phyloP scores from a whole-genome alignment of 23 red algal species.

The Gracilariopsis chorda region DNA sequence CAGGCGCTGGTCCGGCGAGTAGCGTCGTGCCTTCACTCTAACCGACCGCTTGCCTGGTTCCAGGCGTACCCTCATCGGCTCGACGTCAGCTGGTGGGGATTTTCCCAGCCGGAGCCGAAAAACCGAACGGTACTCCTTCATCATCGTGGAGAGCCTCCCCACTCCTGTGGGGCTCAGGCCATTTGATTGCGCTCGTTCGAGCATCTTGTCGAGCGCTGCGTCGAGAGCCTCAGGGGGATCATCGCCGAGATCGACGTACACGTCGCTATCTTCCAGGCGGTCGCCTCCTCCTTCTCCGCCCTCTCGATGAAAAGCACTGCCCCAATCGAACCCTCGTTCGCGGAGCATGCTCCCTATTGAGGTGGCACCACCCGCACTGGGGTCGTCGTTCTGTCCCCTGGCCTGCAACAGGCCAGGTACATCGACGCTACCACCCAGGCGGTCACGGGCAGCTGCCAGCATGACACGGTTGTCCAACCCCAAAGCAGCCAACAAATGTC shows the following conservation, averaged over 20 bases:
- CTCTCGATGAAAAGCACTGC: neutral
- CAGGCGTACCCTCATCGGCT: neutral
- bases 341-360: no score
- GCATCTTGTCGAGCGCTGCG: neutral
- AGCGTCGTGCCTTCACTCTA: neutral
- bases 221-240: neutral
- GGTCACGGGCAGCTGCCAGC: neutral
- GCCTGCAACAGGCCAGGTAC: neutral
- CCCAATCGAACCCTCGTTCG: no score
- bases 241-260: conserved; percentile 6
- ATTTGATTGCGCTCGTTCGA: neutral
- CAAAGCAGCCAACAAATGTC: neutral
- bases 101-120: neutral
- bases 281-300: neutral
- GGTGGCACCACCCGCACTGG: no score
- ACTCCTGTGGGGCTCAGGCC: neutral
- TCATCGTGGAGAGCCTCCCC: neutral
- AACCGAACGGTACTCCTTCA: neutral
- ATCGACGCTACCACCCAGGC: neutral
- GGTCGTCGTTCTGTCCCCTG: no score
- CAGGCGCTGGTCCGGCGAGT: neutral
- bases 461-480: conserved; percentile 6
- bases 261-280: neutral
- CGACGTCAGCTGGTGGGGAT: neutral
- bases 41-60: neutral